Evolutionary conservation across 2,329 filamentous ascomycete genomes (phyloP).

Genomic region (Xylaria hypoxylon): DNA sequence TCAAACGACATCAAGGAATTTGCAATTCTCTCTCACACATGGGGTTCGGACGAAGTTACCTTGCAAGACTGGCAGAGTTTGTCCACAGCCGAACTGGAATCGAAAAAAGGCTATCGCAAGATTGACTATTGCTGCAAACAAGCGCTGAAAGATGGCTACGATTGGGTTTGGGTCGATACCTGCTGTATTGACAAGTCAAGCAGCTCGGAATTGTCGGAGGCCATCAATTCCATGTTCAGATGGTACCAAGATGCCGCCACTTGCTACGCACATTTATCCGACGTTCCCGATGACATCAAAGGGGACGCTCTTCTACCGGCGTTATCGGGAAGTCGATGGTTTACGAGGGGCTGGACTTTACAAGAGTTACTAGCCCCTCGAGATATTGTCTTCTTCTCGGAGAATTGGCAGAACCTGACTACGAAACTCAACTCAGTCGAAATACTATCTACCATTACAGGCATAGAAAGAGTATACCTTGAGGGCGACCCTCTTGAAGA

Average conservation of each 20-base stretch:
- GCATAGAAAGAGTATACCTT: conserved; percentile 40
- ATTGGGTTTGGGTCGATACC: conserved; percentile 33
- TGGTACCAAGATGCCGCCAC: conserved; percentile 43
- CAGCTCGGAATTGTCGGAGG: conserved; percentile 16
- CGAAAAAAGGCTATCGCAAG: conserved; percentile 27
- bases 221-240: conserved; percentile 32
- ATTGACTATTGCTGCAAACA: conserved; percentile 28
- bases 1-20: conserved; percentile 11
- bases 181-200: conserved; percentile 25
- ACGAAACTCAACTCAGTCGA: conserved; percentile 40
- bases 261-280: conserved; percentile 44
- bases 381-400: conserved; percentile 41
- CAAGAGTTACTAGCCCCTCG: conserved; percentile 43
- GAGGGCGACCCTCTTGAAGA: conserved; percentile 26
- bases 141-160: conserved; percentile 21
- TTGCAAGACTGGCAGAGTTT: conserved; percentile 23
- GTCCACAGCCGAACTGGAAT: background rate
- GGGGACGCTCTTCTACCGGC: conserved; percentile 1
- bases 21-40: conserved; percentile 35
- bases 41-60: conserved; percentile 21
- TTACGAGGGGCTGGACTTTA: conserved; percentile 22
- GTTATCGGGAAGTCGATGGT: conserved; percentile 25
- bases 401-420: conserved; percentile 39
- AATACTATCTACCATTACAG: conserved; percentile 39
- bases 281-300: conserved; percentile 34